These are phyloP conservation scores for Cymbidium sinense DNA, from an alignment of 106 monocot genomes.

Conservation along the genomic window DNA sequence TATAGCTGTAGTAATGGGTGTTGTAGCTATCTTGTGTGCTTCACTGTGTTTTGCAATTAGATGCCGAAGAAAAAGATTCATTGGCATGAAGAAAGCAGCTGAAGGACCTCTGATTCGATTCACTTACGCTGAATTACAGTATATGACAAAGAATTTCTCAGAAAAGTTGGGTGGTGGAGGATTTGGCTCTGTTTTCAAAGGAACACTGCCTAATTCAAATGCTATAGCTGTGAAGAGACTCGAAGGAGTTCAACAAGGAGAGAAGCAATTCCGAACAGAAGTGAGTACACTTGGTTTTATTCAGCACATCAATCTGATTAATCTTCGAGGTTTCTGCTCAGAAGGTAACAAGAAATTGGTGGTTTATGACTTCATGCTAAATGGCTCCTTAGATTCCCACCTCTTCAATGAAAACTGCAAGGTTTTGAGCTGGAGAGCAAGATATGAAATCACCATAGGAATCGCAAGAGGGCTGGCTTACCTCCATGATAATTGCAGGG, in stretches of 20 bases:
- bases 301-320: conserved; percentile 37
- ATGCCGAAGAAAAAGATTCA: conserved; percentile 7
- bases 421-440: conserved; percentile 22
- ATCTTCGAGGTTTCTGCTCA: conserved; percentile 35
- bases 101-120: conserved; percentile 15
- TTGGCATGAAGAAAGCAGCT: not conserved
- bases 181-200: conserved; percentile 43
- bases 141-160: conserved; percentile 36
- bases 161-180: conserved; percentile 29
- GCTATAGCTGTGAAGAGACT: conserved; percentile 36
- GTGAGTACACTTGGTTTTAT: conserved; percentile 34
- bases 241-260: conserved; percentile 29
- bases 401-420: not conserved
- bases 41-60: not conserved
- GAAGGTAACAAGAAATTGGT: conserved; percentile 26
- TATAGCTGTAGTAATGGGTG: not conserved
- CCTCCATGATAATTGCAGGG: conserved; percentile 34
- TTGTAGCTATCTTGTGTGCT: not conserved
- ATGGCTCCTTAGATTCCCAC: conserved; percentile 20
- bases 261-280: conserved; percentile 42
- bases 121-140: conserved; percentile 26
- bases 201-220: conserved; percentile 10
- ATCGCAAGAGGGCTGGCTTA: conserved; percentile 29
- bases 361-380: conserved; percentile 33
- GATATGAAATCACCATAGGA: conserved; percentile 29